phyloP scores from a whole-genome alignment of 345 rosid genomes.

The Eucalyptus cloeziana region DNA sequence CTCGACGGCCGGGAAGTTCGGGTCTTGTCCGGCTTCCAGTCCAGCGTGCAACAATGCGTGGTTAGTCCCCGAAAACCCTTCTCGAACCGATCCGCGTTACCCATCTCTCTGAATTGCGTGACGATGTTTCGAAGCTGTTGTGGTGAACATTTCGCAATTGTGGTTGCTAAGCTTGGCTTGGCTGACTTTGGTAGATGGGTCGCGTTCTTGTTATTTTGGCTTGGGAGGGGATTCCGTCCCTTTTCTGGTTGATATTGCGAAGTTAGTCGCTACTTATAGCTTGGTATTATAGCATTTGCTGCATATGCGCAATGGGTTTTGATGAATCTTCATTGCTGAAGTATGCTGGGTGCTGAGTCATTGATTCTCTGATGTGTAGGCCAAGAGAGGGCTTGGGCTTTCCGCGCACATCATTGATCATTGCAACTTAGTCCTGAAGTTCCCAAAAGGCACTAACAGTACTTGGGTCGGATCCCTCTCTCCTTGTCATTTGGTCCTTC shows the following conservation, averaged over 20 bases:
- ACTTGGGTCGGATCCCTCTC: conserved; percentile 54
- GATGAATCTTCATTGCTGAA: neutral
- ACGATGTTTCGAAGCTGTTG: neutral
- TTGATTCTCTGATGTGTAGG: conserved; percentile 26
- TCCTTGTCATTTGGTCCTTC: neutral
- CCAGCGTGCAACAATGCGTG: conserved; percentile 78
- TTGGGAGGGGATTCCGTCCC: neutral
- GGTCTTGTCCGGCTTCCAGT: conserved; percentile 56
- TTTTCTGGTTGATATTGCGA: neutral
- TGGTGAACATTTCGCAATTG: neutral
- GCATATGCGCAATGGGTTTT: neutral
- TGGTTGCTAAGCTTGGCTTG: neutral
- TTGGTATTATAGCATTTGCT: neutral
- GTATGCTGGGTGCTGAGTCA: neutral
- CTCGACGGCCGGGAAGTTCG: conserved; percentile 24
- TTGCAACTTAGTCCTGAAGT: conserved; percentile 75
- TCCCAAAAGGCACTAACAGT: conserved; percentile 92
- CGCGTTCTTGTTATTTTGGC: neutral
- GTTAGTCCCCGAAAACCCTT: conserved; percentile 20
- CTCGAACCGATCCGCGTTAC: neutral
- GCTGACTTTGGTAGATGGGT: neutral
- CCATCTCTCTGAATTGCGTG: neutral
- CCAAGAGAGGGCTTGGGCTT: conserved; percentile 85
- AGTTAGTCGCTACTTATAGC: neutral
- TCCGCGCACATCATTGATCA: conserved; percentile 59